Percentiles rank a stretch among this genome's conserved stretches.
Conservation (phyloP, 257 asterid genomes). For the Primulina eburnea region DNA sequence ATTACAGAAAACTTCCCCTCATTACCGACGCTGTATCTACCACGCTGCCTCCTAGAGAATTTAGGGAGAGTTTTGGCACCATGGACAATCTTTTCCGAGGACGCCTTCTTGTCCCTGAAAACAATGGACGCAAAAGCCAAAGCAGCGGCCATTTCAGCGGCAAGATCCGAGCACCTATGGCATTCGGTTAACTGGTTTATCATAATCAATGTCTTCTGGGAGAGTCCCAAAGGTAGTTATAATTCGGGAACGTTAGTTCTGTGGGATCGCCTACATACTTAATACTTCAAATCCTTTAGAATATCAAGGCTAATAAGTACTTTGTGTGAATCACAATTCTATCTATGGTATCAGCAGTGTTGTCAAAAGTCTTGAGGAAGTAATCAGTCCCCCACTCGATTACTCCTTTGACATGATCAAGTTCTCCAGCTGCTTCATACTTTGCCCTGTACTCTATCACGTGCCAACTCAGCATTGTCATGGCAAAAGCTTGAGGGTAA, state of each 20-base stretch:
- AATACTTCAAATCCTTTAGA: too few relatives aligned
- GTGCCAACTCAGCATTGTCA: too few relatives aligned
- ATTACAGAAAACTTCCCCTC: constrained; percentile 66
- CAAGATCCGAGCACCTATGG: constrained; percentile 74
- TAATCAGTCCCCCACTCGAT: too few relatives aligned
- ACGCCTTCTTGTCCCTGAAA: constrained; percentile 80
- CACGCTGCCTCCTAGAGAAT: constrained; percentile 82
- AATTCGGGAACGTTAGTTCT: constrained; percentile 60
- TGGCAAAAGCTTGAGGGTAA: too few relatives aligned
- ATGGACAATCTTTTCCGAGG: constrained; percentile 84
- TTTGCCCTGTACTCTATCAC: too few relatives aligned
- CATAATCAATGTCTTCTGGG: constrained; percentile 88
- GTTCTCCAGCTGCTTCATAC: too few relatives aligned
- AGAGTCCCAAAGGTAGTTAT: constrained; percentile 89
- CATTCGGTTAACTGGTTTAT: constrained; percentile 58
- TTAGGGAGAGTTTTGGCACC: constrained; percentile 86
- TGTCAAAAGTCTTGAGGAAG: too few relatives aligned
- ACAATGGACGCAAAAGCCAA: constrained; percentile 95
- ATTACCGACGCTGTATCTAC: constrained; percentile 62
- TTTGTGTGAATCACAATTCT: too few relatives aligned
- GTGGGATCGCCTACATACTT: too few relatives aligned
- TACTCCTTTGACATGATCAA: too few relatives aligned
- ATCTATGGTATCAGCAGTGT: too few relatives aligned
- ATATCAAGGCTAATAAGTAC: too few relatives aligned
- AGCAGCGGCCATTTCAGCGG: constrained; percentile 97